A percentile compares a stretch with the other conserved stretches of the same genome.
Evolutionary conservation across 2,329 filamentous ascomycete species (phyloP).

Genomic region (Colletotrichum sp.): DNA sequence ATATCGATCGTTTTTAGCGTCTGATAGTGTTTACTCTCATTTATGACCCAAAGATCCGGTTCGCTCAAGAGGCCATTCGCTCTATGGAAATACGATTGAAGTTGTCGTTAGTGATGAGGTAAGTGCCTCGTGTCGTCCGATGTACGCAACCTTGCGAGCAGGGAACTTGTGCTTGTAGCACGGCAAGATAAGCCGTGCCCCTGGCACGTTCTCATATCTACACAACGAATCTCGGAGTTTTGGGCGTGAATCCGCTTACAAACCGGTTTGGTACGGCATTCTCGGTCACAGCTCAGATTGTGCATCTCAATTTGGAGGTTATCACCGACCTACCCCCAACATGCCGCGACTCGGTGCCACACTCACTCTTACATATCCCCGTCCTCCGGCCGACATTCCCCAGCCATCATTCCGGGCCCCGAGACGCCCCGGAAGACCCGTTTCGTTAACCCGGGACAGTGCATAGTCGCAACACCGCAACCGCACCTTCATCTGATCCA

Average conservation of each 20-base stretch:
- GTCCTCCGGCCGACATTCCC: background rate
- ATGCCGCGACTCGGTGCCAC: background rate
- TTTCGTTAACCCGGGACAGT: background rate
- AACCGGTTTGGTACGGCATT: background rate
- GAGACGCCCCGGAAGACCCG: background rate
- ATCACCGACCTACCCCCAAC: background rate
- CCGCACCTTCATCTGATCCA: background rate
- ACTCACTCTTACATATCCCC: background rate
- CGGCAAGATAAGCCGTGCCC: background rate
- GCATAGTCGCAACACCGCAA: background rate
- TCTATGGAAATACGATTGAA: background rate
- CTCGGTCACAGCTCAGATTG: background rate
- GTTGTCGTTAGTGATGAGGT: background rate
- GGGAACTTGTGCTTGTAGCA: background rate
- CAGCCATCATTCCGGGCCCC: background rate
- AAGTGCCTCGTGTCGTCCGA: background rate
- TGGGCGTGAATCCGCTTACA: background rate
- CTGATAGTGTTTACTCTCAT: background rate
- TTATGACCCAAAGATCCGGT: background rate
- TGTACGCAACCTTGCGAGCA: background rate
- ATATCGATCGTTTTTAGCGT: fast-evolving
- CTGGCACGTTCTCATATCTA: background rate
- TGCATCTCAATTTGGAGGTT: background rate
- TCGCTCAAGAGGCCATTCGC: background rate
- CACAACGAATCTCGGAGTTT: background rate